These are phyloP conservation scores for Capsaspora owczarzaki DNA, from an alignment of 78 protist species.

Conservation along the genomic window DNA sequence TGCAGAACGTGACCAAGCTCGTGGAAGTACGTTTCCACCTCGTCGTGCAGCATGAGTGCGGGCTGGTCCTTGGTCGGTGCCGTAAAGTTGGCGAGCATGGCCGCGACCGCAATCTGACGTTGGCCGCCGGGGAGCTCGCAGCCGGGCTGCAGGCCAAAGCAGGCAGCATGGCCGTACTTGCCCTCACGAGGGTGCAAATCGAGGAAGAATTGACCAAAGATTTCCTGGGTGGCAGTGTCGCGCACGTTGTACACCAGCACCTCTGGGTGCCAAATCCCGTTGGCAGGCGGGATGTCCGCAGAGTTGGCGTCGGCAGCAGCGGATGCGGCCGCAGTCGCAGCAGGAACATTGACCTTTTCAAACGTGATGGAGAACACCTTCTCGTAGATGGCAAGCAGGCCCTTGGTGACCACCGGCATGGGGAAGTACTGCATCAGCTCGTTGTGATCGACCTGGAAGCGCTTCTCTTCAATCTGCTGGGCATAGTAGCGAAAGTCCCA, in stretches of 20 bases:
- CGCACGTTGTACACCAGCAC: not conserved
- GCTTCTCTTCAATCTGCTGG: not conserved
- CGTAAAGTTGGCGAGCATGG: conserved; percentile 31
- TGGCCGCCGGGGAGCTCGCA: conserved; percentile 2
- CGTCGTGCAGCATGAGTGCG: conserved; percentile 29
- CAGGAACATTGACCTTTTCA: not conserved
- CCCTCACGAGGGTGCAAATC: conserved; percentile 66
- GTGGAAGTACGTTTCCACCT: conserved; percentile 59
- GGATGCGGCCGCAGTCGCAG: no score
- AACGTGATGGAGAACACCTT: not conserved
- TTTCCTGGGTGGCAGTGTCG: conserved; percentile 1
- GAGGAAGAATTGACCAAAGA: conserved; percentile 52
- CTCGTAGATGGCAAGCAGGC: conserved; percentile 42
- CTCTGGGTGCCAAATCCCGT: conserved; percentile 31
- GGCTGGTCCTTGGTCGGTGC: conserved; percentile 19
- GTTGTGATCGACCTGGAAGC: conserved; percentile 31
- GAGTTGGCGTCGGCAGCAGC: no score
- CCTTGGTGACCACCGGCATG: conserved; percentile 19
- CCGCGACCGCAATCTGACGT: conserved; percentile 24
- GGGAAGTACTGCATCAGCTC: conserved; percentile 45
- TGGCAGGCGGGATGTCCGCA: no score
- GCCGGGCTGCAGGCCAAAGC: conserved; percentile 28
- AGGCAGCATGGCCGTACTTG: conserved; percentile 55
- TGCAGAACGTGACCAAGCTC: conserved; percentile 56
- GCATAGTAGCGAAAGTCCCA: conserved; percentile 38